Base-by-base conservation (phyloP, 116 monocot species). In the Papilionanthe hybrid region DNA sequence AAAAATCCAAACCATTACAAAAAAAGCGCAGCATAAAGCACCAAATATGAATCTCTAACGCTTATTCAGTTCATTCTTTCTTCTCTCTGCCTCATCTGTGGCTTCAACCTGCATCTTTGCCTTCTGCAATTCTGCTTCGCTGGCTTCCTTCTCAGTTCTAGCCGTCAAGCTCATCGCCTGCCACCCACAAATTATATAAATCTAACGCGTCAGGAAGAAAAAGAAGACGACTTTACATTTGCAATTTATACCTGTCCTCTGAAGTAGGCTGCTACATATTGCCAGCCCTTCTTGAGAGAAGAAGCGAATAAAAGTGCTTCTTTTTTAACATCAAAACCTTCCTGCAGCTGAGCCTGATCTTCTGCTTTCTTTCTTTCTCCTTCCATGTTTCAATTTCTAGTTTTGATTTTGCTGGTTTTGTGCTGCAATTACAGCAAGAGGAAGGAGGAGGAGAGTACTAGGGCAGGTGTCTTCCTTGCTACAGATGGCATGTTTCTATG, bases 61-160 rank as follows among this genome's bases (percentile, higher is more conserved):
- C 1, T 75, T 75, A 49, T 75, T 47, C 49, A 75, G 15, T 49
- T 47, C 49, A 47, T 15, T 80, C 72, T 84, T 89, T 79, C 75
- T 82, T 22, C 80, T 80, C 55, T 92, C 90, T 5, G 88, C 92
- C 71, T 79, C 90, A 76, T 92, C 79, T 17, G 88, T 63, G 20
- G 88, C 92, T 50, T 92, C 84, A 19, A 88, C 86, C 85, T 92
- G 92, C 78, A 68, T 80, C 84, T 83, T 92, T 12, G 88, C 74
- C 7, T 77, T 68, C 75, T 84, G 79, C 65, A 90, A 63, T 37
- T 88, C 86, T 0, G 86, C 86, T 41, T 90, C 86, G 42, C 74
- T 92, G 1, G 88, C 81, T 81, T 90, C 88, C 81, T 90, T 43
- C 83, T 92, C 90, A 55, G 68, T 88, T 84, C 32, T 90, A 2